A percentile compares a stretch with the other conserved stretches of the same genome.
phyloP scores from a whole-genome alignment of 169 alveolate genomes.

The Eimeria acervulina region DNA sequence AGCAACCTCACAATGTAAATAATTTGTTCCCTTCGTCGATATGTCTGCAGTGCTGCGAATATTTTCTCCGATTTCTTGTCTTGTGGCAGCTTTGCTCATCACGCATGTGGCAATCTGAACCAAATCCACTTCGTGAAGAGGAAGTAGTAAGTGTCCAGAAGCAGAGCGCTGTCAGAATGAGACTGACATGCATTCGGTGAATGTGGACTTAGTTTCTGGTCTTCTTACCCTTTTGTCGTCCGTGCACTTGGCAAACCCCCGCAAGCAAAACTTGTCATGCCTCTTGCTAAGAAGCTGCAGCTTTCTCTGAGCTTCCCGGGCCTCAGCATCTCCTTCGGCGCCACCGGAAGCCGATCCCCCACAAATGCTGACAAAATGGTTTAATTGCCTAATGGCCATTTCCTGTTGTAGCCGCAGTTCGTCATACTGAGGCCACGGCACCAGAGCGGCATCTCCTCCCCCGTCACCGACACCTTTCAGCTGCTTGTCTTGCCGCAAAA shows the following conservation, averaged over 20 bases:
- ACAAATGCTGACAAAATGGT: constrained; percentile 68
- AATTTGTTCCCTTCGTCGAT: neutral
- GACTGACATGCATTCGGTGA: neutral
- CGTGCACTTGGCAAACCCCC: constrained; percentile 73
- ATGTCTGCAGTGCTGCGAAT: neutral
- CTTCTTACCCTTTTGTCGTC: constrained; percentile 76
- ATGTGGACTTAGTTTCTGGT: neutral
- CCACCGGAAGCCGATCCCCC: constrained; percentile 76
- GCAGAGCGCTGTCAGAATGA: neutral
- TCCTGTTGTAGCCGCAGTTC: constrained; percentile 65
- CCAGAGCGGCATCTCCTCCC: constrained; percentile 77
- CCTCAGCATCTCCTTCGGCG: constrained; percentile 39
- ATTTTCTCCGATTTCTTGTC: neutral
- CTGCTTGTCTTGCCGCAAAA: constrained; percentile 64
- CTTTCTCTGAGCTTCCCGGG: constrained; percentile 75
- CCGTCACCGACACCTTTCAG: constrained; percentile 64
- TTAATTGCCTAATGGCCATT: constrained; percentile 60
- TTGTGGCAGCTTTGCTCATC: neutral
- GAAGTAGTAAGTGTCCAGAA: neutral
- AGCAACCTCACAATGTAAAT: neutral
- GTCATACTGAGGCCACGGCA: constrained; percentile 82
- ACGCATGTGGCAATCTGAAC: neutral
- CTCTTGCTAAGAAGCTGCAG: constrained; percentile 48
- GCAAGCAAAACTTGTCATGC: constrained; percentile 76
- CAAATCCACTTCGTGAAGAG: neutral